Conservation (phyloP, 805 yeast species). For the Phaffomyces antillensis region DNA sequence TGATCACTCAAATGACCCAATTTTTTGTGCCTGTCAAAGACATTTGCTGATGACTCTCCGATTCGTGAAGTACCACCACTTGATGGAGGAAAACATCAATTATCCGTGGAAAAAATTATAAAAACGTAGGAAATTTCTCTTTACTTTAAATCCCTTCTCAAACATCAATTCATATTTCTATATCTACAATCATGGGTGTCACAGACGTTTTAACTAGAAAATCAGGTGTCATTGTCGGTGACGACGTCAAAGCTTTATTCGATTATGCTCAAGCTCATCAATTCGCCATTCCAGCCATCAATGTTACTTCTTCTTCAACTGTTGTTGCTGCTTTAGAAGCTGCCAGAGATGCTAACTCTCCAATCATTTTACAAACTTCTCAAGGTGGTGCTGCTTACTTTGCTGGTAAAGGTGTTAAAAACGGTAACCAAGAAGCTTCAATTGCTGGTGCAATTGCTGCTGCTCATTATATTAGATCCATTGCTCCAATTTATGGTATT, state of each 20-base stretch:
- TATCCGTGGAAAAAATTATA: not conserved
- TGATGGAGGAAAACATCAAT: not conserved
- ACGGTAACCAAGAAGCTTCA: conserved; percentile 89
- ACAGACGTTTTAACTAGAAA: conserved; percentile 79
- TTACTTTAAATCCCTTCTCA: not conserved
- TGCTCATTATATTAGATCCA: conserved; percentile 93
- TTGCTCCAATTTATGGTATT: conserved; percentile 94
- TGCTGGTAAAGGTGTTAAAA: conserved; percentile 98
- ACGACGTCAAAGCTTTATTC: conserved; percentile 79
- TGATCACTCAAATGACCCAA: too few relatives aligned
- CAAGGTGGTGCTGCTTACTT: conserved; percentile 99
- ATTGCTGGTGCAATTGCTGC: conserved; percentile 95
- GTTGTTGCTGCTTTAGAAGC: conserved; percentile 96
- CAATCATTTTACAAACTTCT: conserved; percentile 94
- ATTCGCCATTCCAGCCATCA: conserved; percentile 97
- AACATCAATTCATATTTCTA: not conserved
- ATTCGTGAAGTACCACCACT: conserved; percentile 1
- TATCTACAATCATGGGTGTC: conserved; percentile 38
- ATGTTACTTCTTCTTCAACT: conserved; percentile 96
- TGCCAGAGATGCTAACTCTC: conserved; percentile 89
- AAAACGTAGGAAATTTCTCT: not conserved
- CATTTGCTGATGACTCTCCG: not conserved
- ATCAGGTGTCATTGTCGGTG: conserved; percentile 98
- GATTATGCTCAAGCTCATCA: conserved; percentile 89
- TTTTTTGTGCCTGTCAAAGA: not conserved